Evolutionary conservation across 345 rosid species (phyloP), one percentile per base, ranked within the genome.

Genomic region (Sisymbrium irio): DNA sequence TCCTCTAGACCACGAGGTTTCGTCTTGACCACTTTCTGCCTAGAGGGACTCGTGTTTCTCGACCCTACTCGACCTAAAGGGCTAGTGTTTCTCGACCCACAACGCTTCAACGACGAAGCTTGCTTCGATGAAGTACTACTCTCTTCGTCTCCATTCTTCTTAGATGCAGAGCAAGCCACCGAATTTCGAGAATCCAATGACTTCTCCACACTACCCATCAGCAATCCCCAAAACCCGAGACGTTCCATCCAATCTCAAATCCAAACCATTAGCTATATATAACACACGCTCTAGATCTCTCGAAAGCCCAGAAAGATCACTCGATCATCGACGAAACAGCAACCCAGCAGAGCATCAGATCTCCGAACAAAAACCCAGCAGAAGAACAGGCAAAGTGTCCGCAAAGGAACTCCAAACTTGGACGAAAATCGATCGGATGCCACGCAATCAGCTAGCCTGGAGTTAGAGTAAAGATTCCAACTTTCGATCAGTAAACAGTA

Each of bases 1-100:
- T 89, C 98, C 69, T 91, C 98, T 20, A 94, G 79, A 51, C 98
- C 98, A 30, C 97, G 93, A 42, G 98, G 98, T 59, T 88, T 94
- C 18, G 98, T 94, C 85, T 87, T 93, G 39, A 89, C 49, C 58
- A 82, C 92, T 77, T 88, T 93, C 61, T 94, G 97, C 82, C 89
- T 84, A 25, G 85, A 89, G 28, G 97, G 98, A 55, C 97, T 88
- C 32, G 89, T 86, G 79, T 91, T 94, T 77, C 97, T 90, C 3
- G 88, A 85, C 63, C 93, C 97, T 19, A 83, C 78, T 33, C 91
- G 86, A 56, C 92, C 83, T 74, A 85, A 63, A 39, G 98, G 97
- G 33, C 96, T 93, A 1, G 91, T 83, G 64, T 89, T 85, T 73
- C 96, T 85, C n/a, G 88, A 86, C 10, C 89, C 85, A 75, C 85